Base-by-base conservation (phyloP, 2,329 filamentous ascomycete genomes). In the Cladosporium sp. region DNA sequence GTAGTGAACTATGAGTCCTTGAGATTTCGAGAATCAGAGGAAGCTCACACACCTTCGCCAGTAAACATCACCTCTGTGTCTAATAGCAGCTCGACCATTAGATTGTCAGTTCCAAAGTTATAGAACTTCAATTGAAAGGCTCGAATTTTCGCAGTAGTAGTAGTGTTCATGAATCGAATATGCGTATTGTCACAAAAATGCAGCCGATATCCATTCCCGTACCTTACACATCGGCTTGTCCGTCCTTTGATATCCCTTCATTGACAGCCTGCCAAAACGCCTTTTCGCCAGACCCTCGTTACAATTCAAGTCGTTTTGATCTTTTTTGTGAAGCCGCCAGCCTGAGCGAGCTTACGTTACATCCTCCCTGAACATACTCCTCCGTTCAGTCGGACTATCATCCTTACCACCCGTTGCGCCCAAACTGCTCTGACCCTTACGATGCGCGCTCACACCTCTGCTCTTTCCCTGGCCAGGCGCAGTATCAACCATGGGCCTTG, bases 331-430 rank as follows among this genome's bases (percentile, higher is more conserved):
- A 47, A 47, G 41, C 41, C 41, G 41, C 41, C 41, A 47, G 41
- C 41, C 10, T 47, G 10, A 47, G 41, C 41, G 21, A 47, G 41
- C 41, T 47, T 47, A 47, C 41, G 41, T 74, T 11, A 92, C 84
- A 68, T 90, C 85, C 80, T 92, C 90, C 67, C 84, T 82, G 73
- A 92, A 92, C 70, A 90, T 84, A 68, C 88, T 91, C 75, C 86
- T 85, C 77, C 89, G 82, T 80, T 90, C 89, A 10, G 85, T 86
- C n/a, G 87, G 87, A 74, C 87, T 90, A 65, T 85, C 83, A 10
- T 32, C 71, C 21, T 87, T 90, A 65, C 85, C 83, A 21, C 52
- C 71, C 21, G 54, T 70, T 38, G 73, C 71, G 34, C 75, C 74
- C 32, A 74, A 67, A 68, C 71, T 77, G 74, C 66, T 71, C n/a